Conservation (phyloP, 192 early-diverging fungal species). For the Linnemannia exigua region DNA sequence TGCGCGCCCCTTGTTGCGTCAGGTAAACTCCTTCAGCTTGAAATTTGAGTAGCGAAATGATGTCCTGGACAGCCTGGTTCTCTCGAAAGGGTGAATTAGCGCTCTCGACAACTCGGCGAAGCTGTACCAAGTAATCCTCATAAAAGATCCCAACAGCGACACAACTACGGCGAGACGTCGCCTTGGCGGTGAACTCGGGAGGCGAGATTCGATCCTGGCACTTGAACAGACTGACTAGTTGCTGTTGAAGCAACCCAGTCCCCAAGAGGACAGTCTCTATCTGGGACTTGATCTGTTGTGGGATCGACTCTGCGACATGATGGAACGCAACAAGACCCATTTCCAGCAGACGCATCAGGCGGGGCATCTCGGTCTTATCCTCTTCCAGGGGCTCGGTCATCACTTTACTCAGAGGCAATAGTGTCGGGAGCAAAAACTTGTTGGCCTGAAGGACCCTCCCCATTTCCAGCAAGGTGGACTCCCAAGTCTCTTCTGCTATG, state of each 20-base stretch:
- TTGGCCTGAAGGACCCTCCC: not conserved
- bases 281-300: not conserved
- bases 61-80: not conserved
- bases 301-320: slow-evolving; percentile 1
- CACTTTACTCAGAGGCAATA: not conserved
- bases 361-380: not conserved
- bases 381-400: not conserved
- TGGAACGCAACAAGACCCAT: slow-evolving; percentile 19
- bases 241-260: not conserved
- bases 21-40: slow-evolving; percentile 20
- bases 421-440: not conserved
- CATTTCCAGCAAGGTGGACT: not conserved
- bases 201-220: slow-evolving; percentile 1
- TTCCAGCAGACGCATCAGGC: not conserved
- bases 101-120: not conserved
- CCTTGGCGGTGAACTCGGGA: not conserved
- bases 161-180: slow-evolving; percentile 8
- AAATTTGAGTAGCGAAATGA: slow-evolving; percentile 9
- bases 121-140: slow-evolving; percentile 15
- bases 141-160: slow-evolving; percentile 5
- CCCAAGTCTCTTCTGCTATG: not conserved
- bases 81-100: not conserved
- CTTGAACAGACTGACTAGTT: not conserved
- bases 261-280: not conserved
- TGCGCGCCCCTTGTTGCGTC: slow-evolving; percentile 6